Conservation (phyloP, 2,329 filamentous ascomycete species). For the Epichloe typhina region DNA sequence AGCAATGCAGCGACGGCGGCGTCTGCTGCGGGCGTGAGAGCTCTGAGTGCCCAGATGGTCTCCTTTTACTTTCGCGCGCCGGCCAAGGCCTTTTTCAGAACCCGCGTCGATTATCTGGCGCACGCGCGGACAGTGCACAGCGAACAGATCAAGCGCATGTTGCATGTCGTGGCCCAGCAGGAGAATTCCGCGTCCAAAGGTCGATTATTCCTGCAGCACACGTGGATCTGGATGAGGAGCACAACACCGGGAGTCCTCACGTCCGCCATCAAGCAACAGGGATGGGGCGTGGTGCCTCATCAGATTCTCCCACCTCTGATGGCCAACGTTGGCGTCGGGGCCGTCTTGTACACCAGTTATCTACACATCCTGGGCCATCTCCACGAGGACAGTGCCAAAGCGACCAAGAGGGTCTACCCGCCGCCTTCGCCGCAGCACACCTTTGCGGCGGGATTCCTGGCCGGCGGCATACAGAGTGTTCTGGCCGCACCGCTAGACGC, state of each 20-base stretch:
- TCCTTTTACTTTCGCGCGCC: constrained; percentile 88
- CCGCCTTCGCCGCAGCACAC: constrained; percentile 50
- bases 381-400: constrained; percentile 47
- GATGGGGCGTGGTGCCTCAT: constrained; percentile 61
- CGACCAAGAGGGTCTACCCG: constrained; percentile 52
- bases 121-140: constrained; percentile 42
- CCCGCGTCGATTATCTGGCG: constrained; percentile 68
- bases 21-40: constrained; percentile 75
- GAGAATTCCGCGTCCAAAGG: constrained; percentile 22
- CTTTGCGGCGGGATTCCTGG: constrained; percentile 56
- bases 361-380: constrained; percentile 53
- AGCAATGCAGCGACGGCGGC: constrained; percentile 53
- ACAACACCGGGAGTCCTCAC: constrained; percentile 59
- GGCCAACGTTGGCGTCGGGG: constrained; percentile 61
- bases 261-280: constrained; percentile 53
- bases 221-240: constrained; percentile 40
- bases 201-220: constrained; percentile 22
- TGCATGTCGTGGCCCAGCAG: constrained; percentile 21
- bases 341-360: constrained; percentile 64
- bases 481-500: constrained; percentile 65
- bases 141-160: constrained; percentile 26
- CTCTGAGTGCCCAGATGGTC: constrained; percentile 68
- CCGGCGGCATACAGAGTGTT: constrained; percentile 56
- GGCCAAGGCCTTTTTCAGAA: constrained; percentile 85
- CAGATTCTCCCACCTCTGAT: constrained; percentile 65